phyloP scores from a whole-genome alignment of 257 asterid species.

The Penstemon davidsonii region DNA sequence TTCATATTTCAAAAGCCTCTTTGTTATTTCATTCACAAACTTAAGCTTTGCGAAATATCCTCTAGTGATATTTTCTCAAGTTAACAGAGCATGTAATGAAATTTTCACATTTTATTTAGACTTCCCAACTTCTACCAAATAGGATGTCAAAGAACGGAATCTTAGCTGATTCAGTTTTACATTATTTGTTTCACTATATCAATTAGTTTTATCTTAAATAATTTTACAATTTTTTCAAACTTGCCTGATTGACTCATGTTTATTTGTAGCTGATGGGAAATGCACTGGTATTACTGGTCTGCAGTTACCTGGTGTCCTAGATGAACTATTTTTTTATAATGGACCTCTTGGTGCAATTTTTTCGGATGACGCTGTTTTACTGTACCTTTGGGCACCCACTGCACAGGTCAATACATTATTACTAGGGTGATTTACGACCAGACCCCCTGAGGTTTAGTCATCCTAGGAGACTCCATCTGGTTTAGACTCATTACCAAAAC shows the following conservation, averaged over 20 bases:
- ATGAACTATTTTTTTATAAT: slow-evolving; percentile 70
- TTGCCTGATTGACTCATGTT: slow-evolving; percentile 23
- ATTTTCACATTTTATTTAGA: background rate
- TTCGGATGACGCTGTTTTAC: slow-evolving; percentile 53
- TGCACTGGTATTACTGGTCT: slow-evolving; percentile 69
- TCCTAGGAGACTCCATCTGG: too few species aligned
- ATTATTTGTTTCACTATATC: background rate
- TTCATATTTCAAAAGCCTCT: slow-evolving; percentile 1
- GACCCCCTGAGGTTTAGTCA: too few species aligned
- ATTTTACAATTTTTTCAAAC: slow-evolving; percentile 4
- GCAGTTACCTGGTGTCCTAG: slow-evolving; percentile 95
- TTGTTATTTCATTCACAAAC: slow-evolving; percentile 12
- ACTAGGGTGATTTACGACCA: too few species aligned
- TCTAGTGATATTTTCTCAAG: background rate
- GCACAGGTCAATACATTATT: slow-evolving; percentile 63
- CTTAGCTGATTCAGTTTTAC: slow-evolving; percentile 7
- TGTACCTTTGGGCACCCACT: slow-evolving; percentile 95
- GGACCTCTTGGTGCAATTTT: slow-evolving; percentile 86
- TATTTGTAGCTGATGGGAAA: slow-evolving; percentile 56
- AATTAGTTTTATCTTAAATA: background rate
- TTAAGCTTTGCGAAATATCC: background rate
- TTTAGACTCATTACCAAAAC: too few species aligned
- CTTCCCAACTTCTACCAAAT: too few species aligned
- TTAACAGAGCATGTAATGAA: background rate
- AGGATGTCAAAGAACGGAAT: background rate